Percentiles rank a stretch among this genome's conserved stretches.
Conservation (phyloP, 257 asterid species). For the Vinca minor region DNA sequence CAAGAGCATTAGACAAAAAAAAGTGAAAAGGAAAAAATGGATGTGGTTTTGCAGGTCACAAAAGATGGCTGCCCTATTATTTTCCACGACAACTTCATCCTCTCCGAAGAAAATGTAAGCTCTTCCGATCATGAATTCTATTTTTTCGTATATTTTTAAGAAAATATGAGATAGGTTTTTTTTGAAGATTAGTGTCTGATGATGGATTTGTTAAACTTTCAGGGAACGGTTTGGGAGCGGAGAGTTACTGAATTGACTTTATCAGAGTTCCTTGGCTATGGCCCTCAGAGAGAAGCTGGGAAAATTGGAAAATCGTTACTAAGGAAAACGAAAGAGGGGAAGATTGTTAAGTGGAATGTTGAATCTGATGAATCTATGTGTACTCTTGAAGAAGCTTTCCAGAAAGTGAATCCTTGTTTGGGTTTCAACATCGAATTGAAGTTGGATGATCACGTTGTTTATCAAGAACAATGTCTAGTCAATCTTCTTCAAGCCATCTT, state of each 20-base stretch:
- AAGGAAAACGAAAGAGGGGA: constrained; percentile 80
- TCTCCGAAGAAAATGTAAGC: constrained; percentile 60
- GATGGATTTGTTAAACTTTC: constrained; percentile 1
- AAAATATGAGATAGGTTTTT: too few species aligned
- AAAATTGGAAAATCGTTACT: constrained; percentile 44
- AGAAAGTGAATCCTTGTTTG: constrained; percentile 51
- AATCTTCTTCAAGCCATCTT: constrained; percentile 40
- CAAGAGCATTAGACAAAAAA: constrained; percentile 42
- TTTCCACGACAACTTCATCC: constrained; percentile 89
- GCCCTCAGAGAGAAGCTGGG: constrained; percentile 56
- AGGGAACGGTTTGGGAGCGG: constrained; percentile 64
- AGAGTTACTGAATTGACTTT: constrained; percentile 68
- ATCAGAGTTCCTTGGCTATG: constrained; percentile 67
- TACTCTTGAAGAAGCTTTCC: constrained; percentile 74
- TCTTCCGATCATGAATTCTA: not conserved
- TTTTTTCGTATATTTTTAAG: too few species aligned
- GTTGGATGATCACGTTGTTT: constrained; percentile 61
- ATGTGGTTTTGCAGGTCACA: constrained; percentile 67
- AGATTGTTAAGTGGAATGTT: constrained; percentile 58
- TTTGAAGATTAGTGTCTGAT: not conserved
- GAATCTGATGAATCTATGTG: constrained; percentile 66
- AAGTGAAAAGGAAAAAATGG: constrained; percentile 29
- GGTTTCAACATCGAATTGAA: constrained; percentile 92
- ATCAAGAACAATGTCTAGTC: constrained; percentile 43
- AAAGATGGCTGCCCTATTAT: constrained; percentile 81